Evolutionary conservation across 306 rosid genomes (phyloP), one percentile per base, ranked within the genome.

Genomic region (Hippophae rhamnoides): DNA sequence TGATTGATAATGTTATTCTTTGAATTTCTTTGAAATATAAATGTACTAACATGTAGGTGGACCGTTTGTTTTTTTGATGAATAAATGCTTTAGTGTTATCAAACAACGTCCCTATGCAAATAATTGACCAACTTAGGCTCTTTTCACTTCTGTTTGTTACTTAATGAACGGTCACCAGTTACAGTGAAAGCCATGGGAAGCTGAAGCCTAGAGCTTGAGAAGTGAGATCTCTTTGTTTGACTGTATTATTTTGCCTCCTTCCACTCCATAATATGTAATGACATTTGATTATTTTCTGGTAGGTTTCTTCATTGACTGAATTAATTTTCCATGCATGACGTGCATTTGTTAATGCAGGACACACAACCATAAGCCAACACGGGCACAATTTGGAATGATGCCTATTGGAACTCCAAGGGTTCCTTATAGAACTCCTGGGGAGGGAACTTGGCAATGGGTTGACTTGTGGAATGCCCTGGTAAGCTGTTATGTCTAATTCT

Each of bases 391-490:
- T 65, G 76, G 58, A 51, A 92, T 92, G 99, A 92, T 85, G 95
- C 89, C 99, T 64, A 80, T 92, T 41, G 99, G 96, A 62, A 88
- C 93, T 26, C 99, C 95, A 9, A 83, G 76, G 73, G 99, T 92
- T 44, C 90, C 88, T 43, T 92, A 92, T 71, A 80, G 72, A 74
- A 80, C 85, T 61, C 98, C 96, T 58, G 96, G 93, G 55, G 99
- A 92, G 67, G 90, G 93, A 61, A 62, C 77, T 63, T 85, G 86
- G 93, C 99, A 88, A 67, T 88, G 96, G 99, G 88, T 92, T 78
- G 99, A 92, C 76, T 69, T 92, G 59, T 87, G 99, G 96, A 92
- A 92, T 83, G 96, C 96, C 70, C 86, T 87, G 44, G 98, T 92
- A 78, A 83, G 96, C 76, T 58, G 44, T 61, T 71, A 18, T 25